Percentiles rank a stretch among this genome's conserved stretches.
Conservation (phyloP, 768 basidiomycete species). For the Termitomyces sp. region DNA sequence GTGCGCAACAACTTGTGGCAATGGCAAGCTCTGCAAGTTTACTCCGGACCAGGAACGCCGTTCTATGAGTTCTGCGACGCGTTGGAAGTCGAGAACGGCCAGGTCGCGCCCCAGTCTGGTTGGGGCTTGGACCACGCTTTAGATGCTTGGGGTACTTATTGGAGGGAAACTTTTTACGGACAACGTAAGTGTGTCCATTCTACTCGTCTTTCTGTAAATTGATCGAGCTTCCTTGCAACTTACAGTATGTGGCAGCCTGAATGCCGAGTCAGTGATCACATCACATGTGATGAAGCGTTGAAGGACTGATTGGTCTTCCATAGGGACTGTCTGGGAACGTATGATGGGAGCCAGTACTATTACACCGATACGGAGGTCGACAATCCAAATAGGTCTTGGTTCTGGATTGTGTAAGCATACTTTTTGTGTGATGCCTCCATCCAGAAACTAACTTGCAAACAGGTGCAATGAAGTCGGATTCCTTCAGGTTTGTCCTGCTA, state of each 20-base stretch:
- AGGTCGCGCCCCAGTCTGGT: conserved; percentile 44
- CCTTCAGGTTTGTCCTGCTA: conserved; percentile 34
- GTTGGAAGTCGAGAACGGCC: conserved; percentile 57
- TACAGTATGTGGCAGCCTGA: conserved; percentile 48
- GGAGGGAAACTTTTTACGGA: conserved; percentile 43
- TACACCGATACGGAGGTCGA: conserved; percentile 57
- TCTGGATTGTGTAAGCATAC: conserved; percentile 57
- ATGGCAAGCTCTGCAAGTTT: conserved; percentile 62
- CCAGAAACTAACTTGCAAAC: neutral
- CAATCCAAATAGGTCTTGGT: conserved; percentile 60
- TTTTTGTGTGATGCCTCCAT: neutral
- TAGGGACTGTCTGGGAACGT: conserved; percentile 40
- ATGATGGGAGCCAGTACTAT: conserved; percentile 32
- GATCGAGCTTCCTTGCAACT: neutral
- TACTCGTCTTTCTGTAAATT: neutral
- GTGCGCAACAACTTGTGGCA: conserved; percentile 60
- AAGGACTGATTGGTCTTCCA: neutral
- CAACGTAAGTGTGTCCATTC: conserved; percentile 31
- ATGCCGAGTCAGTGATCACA: conserved; percentile 40
- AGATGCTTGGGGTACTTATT: conserved; percentile 58
- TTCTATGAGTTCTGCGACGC: conserved; percentile 68
- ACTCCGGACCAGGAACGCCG: conserved; percentile 35
- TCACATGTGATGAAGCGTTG: neutral
- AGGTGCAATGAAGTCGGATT: conserved; percentile 73
- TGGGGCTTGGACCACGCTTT: conserved; percentile 65